Base-by-base conservation (phyloP, 495 filamentous ascomycete genomes). In the Darksidea phi region DNA sequence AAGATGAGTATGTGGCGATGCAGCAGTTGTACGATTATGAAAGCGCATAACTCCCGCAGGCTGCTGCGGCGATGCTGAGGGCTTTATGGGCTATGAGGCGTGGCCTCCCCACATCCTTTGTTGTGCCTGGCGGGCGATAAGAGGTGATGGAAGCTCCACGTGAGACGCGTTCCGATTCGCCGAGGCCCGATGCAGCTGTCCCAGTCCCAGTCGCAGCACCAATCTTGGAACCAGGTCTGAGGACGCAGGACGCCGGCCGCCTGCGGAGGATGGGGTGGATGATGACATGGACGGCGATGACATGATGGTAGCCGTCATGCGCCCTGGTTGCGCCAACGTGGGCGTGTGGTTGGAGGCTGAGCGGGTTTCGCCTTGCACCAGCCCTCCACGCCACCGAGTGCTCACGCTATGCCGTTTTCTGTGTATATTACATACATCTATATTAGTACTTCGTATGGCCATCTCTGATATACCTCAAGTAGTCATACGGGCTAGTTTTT, bases 71-170 rank as follows among this genome's bases (percentile, higher is more conserved):
- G 46, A 47, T 23, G 46, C 6, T 32, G 41, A 36, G 36, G 47
- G 53, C 61, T 64, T 64, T 64, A 64, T 64, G 37, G 28, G 53
- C 47, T 45, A 5, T 17, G 55, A 26, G 59, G 52, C 51, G 51
- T 45, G 48, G 61, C 53, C 60, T 63, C 60, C 60, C 60, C 60
- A 63, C 60, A 63, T 53, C 53, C 61, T 59, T 59, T 64, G 61
- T 64, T 64, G 61, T 64, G 61, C 61, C 61, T 64, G 61, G 61
- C 54, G 38, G 4, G 46, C 54, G 61, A 64, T 64, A 64, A 64
- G 61, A 53, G 10, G 47, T 59, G 61, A 51, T 47, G 53, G 52
- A 24, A 55, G 42, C 54, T 57, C 60, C 61, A 23, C 49, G 61
- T 64, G 61, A 43, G 41, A 64, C 50, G 49, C 34, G 36, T 12